Conservation (phyloP, 2,329 filamentous ascomycete species). For the Aureobasidium subglaciale region DNA sequence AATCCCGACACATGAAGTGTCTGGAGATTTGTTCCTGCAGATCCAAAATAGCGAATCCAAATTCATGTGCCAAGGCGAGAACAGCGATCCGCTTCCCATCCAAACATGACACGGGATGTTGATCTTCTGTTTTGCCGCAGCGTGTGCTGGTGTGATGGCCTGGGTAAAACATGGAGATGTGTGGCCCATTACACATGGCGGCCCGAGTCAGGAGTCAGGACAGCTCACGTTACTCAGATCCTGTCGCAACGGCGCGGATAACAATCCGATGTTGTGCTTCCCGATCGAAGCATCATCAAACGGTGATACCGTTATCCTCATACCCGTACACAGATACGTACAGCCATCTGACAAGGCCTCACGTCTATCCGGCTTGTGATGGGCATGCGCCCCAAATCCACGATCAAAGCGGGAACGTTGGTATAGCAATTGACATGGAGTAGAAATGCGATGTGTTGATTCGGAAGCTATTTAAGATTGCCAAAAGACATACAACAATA, state of each 20-base stretch:
- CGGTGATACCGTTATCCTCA: not conserved
- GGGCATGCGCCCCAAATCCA: not conserved
- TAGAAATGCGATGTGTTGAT: not conserved
- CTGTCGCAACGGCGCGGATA: constrained; percentile 8
- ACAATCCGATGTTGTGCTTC: constrained; percentile 6
- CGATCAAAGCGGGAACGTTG: not conserved
- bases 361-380: not conserved
- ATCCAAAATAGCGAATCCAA: not conserved
- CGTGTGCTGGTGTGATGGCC: not conserved
- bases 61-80: not conserved
- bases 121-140: not conserved
- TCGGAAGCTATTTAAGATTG: not conserved
- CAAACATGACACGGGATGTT: not conserved
- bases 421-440: not conserved
- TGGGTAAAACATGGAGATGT: not conserved
- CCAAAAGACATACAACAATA: not conserved
- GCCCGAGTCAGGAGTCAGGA: not conserved
- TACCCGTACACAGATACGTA: not conserved
- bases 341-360: not conserved
- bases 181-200: not conserved
- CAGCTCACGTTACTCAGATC: constrained; percentile 3
- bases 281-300: not conserved
- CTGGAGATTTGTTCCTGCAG: constrained; percentile 9
- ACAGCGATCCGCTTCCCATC: not conserved
- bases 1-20: not conserved